Base-by-base conservation (phyloP, 1,139 yeast species). In the Protomyces inouyei region DNA sequence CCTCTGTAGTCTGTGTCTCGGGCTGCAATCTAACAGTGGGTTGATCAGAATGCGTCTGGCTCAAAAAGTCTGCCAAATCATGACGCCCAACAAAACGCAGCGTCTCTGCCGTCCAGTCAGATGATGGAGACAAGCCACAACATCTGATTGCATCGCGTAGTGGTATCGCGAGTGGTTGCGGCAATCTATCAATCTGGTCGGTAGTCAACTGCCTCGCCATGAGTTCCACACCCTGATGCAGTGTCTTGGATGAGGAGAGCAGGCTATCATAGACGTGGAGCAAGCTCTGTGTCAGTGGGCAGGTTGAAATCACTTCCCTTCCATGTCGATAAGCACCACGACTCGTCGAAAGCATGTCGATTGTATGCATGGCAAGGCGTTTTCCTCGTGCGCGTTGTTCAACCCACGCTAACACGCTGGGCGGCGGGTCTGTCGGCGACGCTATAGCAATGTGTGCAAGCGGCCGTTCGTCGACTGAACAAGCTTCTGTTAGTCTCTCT, bases 141-240 rank as follows among this genome's bases (percentile, higher is more conserved):
- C 74, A 76, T 71, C 81, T 79, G 4, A 74, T 65, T 1, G 73
- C 71, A 48, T 75, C 77, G 67, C 83, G 83, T 60, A 90, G 75
- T 0, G 95, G 91, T 3, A 87, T 75, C 36, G 81, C 75, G 1
- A 90, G 78, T 0, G 96, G 96, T 2, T 85, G 76, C 0, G 97
- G 97, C 69, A 80, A 87, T n/a, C 28, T n/a, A 10, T 43, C 48
- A 8, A 43, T n/a, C 0, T 90, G 83, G 57, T 88, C 89, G 28
- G 90, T 73, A 60, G 82, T 85, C 2, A 77, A 74, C 32, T 77
- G 74, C 2, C 82, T 77, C 28, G 81, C 80, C 82, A 88, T 81
- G 70, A 83, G 75, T 63, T 82, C 84, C 3, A 88, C 81, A 9
- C 87, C 78, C 65, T 85, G 84, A 5, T 74, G 75, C 0, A 83